Conservation (phyloP, 148 eudicot genomes). For the Diospyros kaki region DNA sequence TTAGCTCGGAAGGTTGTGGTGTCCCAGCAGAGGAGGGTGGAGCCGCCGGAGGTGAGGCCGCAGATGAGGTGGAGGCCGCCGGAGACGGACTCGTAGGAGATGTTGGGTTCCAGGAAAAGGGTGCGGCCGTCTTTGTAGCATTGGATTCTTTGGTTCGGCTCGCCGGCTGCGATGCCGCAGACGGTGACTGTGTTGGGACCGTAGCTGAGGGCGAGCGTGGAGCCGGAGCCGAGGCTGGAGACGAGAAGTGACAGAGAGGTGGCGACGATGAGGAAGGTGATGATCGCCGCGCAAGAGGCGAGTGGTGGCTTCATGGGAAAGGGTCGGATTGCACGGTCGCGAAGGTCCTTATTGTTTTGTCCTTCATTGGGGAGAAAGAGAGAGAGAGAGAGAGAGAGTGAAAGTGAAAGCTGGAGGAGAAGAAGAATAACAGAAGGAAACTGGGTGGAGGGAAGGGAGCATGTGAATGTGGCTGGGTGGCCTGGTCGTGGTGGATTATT, state of each 20-base stretch:
- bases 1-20: slow-evolving; percentile 23
- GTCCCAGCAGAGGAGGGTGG: slow-evolving; percentile 48
- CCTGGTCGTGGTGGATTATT: no score
- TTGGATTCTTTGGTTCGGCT: slow-evolving; percentile 34
- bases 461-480: no score
- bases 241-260: slow-evolving; percentile 18
- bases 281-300: slow-evolving; percentile 5
- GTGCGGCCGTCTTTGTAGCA: slow-evolving; percentile 30
- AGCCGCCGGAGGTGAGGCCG: slow-evolving; percentile 38
- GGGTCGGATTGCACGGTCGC: background rate
- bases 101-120: slow-evolving; percentile 27
- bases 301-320: slow-evolving; percentile 15
- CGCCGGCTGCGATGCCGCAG: slow-evolving; percentile 47
- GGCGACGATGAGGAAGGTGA: slow-evolving; percentile 16
- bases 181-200: slow-evolving; percentile 22
- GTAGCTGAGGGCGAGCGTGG: slow-evolving; percentile 37
- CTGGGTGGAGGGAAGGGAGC: no score
- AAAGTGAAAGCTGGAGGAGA: background rate
- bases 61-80: slow-evolving; percentile 46
- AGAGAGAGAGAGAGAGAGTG: background rate
- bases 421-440: no score
- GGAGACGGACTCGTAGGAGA: slow-evolving; percentile 39
- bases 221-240: slow-evolving; percentile 33
- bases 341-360: background rate
- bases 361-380: slow-evolving; percentile 23